Conservation (phyloP, 2,329 filamentous ascomycete genomes). For the Beauveria pseudobassiana region DNA sequence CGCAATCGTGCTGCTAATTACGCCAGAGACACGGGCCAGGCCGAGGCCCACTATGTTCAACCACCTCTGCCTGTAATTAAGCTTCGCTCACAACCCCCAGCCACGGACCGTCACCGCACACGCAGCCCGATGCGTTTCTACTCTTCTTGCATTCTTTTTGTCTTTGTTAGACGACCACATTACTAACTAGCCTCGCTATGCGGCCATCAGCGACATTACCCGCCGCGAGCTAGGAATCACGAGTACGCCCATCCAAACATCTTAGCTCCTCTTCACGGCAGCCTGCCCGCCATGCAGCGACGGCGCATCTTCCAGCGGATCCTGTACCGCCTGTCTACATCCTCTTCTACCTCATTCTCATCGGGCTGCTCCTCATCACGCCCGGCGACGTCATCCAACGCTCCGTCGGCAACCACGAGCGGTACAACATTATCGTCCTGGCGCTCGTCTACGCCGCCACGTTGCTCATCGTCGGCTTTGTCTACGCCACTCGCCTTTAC, state of each 20-base stretch:
- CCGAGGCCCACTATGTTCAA: slow-evolving; percentile 9
- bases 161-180: not conserved
- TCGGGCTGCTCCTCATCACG: slow-evolving; percentile 68
- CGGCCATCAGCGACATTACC: not conserved
- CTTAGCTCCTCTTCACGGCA: not conserved
- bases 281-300: slow-evolving; percentile 25
- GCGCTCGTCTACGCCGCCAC: slow-evolving; percentile 69
- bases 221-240: not conserved
- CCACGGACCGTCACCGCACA: slow-evolving; percentile 5
- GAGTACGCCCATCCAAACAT: not conserved
- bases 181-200: not conserved
- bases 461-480: slow-evolving; percentile 59
- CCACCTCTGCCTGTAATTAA: not conserved
- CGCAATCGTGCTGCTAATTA: not conserved
- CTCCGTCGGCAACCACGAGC: slow-evolving; percentile 56
- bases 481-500: slow-evolving; percentile 80
- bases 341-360: slow-evolving; percentile 64
- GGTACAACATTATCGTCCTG: slow-evolving; percentile 79
- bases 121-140: not conserved
- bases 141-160: not conserved
- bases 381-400: slow-evolving; percentile 77
- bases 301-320: slow-evolving; percentile 40
- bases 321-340: slow-evolving; percentile 74
- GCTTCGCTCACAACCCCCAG: not conserved
- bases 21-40: slow-evolving; percentile 1